Evolutionary conservation across 2,329 filamentous ascomycete species (phyloP), one percentile per base, ranked within the genome.

Genomic region (Fusarium udum): DNA sequence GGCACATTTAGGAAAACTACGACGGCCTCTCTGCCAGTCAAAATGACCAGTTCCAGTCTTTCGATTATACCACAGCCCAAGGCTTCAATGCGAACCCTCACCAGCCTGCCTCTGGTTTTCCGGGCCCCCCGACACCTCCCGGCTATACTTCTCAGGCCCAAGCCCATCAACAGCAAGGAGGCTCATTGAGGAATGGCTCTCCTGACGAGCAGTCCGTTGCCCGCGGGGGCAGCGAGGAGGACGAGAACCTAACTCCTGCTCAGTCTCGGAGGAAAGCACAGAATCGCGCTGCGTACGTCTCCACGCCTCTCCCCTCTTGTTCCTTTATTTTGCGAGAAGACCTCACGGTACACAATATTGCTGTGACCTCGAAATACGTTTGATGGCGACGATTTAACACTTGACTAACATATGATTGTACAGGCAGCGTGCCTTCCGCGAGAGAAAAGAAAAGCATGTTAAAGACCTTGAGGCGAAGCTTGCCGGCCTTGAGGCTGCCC

Each of bases 351-450:
- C 31, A 42, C n/a, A 36, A 22, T 18, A 37, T 51, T n/a, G 26
- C 22, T 31, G 12, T 24, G 26, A 28, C 28, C 28, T 53, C 16
- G 20, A 64, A 37, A 45, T 22, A 43, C 15, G 34, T 32, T 40
- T 37, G 40, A 32, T 10, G 32, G 15, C 12, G 37, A 55, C 18
- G 28, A 45, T 15, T 37, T 36, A 24, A 22, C 37, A 34, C 10
- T 36, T 32, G 45, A 57, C 73, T 78, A 68, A 79, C 72, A 61
- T 43, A 22, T 49, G 20, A 14, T 42, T 52, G 31, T 24, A 40
- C 72, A 98, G 95, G 53, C 96, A 98, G 87, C 92, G 95, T 77
- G 95, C 96, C 37, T 98, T 98, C 82, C 94, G 95, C 69, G 95
- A 98, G 83, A 92, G 95, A 76, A 98, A 98, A 83, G 95, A 98